Evolutionary conservation across 495 filamentous ascomycete genomes (phyloP), one percentile per base, ranked within the genome.

Genomic region (Penicillium cinerascens): DNA sequence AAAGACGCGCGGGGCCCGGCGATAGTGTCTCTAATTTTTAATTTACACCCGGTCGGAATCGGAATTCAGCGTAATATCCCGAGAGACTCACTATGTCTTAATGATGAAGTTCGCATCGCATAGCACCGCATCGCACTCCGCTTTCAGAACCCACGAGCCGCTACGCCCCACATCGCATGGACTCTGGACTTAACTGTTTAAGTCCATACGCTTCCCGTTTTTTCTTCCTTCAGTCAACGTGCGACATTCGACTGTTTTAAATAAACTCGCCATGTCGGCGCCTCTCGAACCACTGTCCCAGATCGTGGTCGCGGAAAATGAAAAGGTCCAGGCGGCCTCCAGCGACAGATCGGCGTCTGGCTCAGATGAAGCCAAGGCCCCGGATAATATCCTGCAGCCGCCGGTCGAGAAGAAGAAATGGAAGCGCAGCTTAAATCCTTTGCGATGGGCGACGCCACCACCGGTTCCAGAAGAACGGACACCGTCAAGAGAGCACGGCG

Each of bases 351-450:
- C 63, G 20, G 37, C 59, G 27, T 59, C 59, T 6, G 49, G 40
- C 21, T n/a, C n/a, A n/a, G 58, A 61, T 6, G 60, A 62, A 45
- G 43, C 48, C 52, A 65, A 67, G 42, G 45, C 55, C 10, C 49
- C 54, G 11, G 43, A 60, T 23, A 21, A 48, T 25, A 42, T 22
- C 8, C 10, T 51, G 35, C 39, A 56, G 29, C 45, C 47, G 2
- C 33, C 52, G 10, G 23, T 15, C 9, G 37, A 41, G 9, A 73
- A 73, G 55, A 72, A 65, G 42, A 75, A 70, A 67, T 84, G 80
- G 82, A 69, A 80, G 63, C 68, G 71, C 42, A 68, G 59, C 21
- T 49, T 82, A 36, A 85, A 86, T 58, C 82, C 83, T 2, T 55
- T 86, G 23, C 80, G 78, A 51, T 63, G 68, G 49, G 71, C 76